These are phyloP conservation scores for Hemileia vastatrix DNA, from an alignment of 1,284 basidiomycete genomes.

Conservation along the genomic window DNA sequence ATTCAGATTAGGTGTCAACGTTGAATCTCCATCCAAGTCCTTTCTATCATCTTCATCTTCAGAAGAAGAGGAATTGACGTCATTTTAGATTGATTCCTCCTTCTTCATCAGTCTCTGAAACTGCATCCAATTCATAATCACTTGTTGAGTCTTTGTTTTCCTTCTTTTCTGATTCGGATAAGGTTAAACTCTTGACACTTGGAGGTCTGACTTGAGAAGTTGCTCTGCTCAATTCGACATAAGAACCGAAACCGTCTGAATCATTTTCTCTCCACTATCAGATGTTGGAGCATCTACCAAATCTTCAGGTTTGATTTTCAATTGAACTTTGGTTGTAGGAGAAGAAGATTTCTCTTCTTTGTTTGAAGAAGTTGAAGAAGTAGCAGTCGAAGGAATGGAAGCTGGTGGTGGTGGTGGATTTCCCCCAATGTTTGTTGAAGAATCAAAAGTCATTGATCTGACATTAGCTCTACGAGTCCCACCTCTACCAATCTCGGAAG, in stretches of 20 bases:
- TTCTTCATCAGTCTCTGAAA: slow-evolving; percentile 1
- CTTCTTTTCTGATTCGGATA: no score
- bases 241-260: slow-evolving; percentile 36
- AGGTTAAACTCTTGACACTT: no score
- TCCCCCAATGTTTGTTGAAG: not conserved
- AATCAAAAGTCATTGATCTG: not conserved
- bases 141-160: no score
- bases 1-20: not conserved
- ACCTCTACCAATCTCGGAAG: slow-evolving; percentile 29
- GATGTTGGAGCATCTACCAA: not conserved
- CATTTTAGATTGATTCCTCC: not conserved
- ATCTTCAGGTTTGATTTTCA: not conserved
- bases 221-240: slow-evolving; percentile 24
- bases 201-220: slow-evolving; percentile 12
- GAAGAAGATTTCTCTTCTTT: not conserved
- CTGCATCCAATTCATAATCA: slow-evolving; percentile 2
- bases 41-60: not conserved
- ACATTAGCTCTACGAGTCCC: slow-evolving; percentile 1
- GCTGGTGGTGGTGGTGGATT: not conserved
- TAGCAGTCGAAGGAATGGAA: not conserved
- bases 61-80: not conserved
- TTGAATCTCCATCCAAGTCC: not conserved
- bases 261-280: slow-evolving; percentile 23
- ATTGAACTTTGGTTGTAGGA: not conserved
- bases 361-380: not conserved